Base-by-base conservation (phyloP, 2,329 filamentous ascomycete genomes). In the Neurospora crassa region DNA sequence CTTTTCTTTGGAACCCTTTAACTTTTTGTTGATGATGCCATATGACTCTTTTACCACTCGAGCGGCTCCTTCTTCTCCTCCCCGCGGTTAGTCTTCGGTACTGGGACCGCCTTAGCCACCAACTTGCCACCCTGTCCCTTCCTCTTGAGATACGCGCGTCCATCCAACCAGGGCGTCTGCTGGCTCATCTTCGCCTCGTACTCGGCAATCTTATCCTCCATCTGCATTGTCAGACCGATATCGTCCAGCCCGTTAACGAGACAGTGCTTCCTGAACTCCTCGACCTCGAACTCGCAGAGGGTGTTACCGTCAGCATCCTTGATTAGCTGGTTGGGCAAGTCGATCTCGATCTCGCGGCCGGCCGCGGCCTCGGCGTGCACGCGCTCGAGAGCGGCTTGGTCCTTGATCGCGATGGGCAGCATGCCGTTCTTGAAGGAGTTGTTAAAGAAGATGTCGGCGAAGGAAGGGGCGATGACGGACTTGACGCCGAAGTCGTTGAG, bases 371-470 rank as follows among this genome's bases (percentile, higher is more conserved):
- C 92, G 37, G 85, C 88, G 45, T 92, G 90, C 74, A 98, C 90
- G 73, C 85, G 86, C 63, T 91, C 86, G 4, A 97, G 84, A 41
- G 88, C 85, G 1, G 82, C 84, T 75, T 89, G 82, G 80, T 95
- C 89, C 41, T 86, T 83, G 79, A 98, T 91, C 72, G 86, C 83
- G 73, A 98, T 89, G 68, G 95, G 94, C 74, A 98, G 85, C 96
- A 98, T 98, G 84, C 95, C 95, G 84, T 99, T 99, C 88, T 99
- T 98, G 88, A 97, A 98, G n/a, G 92, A 96, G 86, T 99, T 99
- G 89, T 97, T 97, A 89, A 95, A 96, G 89, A 97, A 97, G 81
- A 99, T 99, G 79, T 97, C 93, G 72, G 91, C 92, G 72, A 87
- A 89, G 1, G 92, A 94, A 1, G 93, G 93, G 0, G 95, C 96